Evolutionary conservation across 106 monocot species (phyloP).

Genomic region (Dendrobium huoshanense): DNA sequence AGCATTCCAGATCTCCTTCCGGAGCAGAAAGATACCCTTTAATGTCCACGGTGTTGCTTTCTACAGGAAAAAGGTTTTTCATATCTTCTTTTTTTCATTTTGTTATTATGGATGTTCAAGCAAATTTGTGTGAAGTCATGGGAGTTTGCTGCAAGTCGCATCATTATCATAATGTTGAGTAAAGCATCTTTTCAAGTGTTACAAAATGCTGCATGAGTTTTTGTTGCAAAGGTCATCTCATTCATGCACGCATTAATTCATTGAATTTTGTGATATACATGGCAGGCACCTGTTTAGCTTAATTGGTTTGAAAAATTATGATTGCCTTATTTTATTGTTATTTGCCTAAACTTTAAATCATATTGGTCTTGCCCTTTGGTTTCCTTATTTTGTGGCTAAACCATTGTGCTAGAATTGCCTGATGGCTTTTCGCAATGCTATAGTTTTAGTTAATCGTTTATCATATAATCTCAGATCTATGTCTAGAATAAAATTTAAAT

Average conservation of each 20-base stretch:
- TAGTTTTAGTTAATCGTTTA: background rate
- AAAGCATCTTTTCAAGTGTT: background rate
- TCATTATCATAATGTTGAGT: background rate
- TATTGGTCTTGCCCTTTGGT: background rate
- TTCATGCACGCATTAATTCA: background rate
- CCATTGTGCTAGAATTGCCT: background rate
- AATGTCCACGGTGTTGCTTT: constrained; percentile 92
- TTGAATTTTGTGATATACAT: background rate
- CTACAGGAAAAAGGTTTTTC: constrained; percentile 88
- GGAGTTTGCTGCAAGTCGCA: background rate
- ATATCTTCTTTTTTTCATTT: background rate
- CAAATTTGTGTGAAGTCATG: background rate
- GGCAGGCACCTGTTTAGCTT: background rate
- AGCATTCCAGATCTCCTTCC: constrained; percentile 76
- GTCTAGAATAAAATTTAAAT: background rate
- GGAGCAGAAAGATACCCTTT: constrained; percentile 85
- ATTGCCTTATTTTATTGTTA: background rate
- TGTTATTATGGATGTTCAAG: background rate
- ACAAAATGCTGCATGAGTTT: background rate
- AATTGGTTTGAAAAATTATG: background rate
- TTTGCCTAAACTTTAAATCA: background rate
- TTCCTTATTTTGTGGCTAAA: background rate
- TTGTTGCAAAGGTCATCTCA: background rate
- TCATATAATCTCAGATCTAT: background rate
- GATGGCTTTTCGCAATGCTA: background rate